phyloP scores from a whole-genome alignment of 495 filamentous ascomycete species.

The Aspergillus bertholletiae region DNA sequence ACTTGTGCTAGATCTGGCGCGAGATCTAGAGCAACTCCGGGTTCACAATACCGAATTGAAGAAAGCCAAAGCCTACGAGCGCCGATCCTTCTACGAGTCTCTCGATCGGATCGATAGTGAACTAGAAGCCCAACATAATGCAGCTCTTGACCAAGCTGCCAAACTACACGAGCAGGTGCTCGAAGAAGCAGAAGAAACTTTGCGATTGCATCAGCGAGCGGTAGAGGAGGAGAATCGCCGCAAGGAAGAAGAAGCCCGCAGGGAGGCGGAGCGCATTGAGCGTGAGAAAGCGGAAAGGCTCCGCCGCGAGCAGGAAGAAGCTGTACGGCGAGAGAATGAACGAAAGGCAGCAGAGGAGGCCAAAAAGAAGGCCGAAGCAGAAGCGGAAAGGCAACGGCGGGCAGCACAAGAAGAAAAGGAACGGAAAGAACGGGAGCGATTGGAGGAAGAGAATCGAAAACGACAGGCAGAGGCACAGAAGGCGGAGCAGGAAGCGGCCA shows the following conservation, averaged over 20 bases:
- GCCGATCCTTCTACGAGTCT: constrained; percentile 40
- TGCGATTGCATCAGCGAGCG: constrained; percentile 31
- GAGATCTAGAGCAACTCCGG: constrained; percentile 36
- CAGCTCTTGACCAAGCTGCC: constrained; percentile 59
- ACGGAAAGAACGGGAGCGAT: constrained; percentile 41
- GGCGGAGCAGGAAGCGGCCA: constrained; percentile 28
- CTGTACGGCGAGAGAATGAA: constrained; percentile 42
- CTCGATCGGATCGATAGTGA: constrained; percentile 45
- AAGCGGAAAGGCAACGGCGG: constrained; percentile 39
- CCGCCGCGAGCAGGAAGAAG: constrained; percentile 32
- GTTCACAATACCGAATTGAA: constrained; percentile 39
- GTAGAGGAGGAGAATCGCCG: constrained; percentile 34
- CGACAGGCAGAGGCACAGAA: constrained; percentile 33
- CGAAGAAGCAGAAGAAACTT: constrained; percentile 49
- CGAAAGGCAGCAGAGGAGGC: constrained; percentile 41
- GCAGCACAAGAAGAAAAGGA: constrained; percentile 48
- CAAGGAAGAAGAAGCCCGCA: constrained; percentile 32
- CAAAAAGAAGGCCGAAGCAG: constrained; percentile 31
- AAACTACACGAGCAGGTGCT: constrained; percentile 61
- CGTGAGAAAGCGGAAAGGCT: constrained; percentile 35
- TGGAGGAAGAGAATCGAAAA: constrained; percentile 40
- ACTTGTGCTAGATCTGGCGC: constrained; percentile 43
- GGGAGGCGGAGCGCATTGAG: constrained; percentile 35
- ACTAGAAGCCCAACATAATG: constrained; percentile 47
- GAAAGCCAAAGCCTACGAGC: constrained; percentile 41